Base-by-base conservation (phyloP, 805 yeast species). In the Candida jianshihensis region DNA sequence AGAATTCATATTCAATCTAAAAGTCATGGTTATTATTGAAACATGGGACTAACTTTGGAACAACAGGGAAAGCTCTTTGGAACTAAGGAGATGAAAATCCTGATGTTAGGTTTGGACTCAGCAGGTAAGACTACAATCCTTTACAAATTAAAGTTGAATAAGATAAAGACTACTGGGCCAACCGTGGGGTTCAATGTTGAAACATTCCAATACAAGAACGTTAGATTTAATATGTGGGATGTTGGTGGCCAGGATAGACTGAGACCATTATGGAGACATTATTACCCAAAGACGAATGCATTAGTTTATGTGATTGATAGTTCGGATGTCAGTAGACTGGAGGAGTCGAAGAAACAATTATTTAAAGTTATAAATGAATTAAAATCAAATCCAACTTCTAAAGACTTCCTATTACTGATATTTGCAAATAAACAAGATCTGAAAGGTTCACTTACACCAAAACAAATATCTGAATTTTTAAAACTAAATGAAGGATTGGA, bases 401-500 rank as follows among this genome's bases (percentile, higher is more conserved):
- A 78, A 49, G 78, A 80, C 42, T 88, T 90, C 46, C 69, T 84
- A 42, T 61, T 88, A 54, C 70, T 87, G 44, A 90, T 88, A 6
- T 77, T 87, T 65, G 96, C 96, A 39, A 88, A 88, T 62, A 89
- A 89, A 54, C 97, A 89, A 63, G 97, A 89, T 66, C 92, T 88
- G 56, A 83, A 89, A 2, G 89, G 87, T 11, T 94, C 97, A 2
- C 63, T 85, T 63, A 73, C 83, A 11, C 95, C 96, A 1, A 87
- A 92, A 16, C 90, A 88, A 53, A 66, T 88, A 43, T 83, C 88
- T 38, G 84, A 83, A 48, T 66, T 68, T 45, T 71, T 88, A 42
- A 77, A 81, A 39, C 68, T 89, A 59, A 64, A 51, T n/a, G 66
- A 70, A 36, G 58, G 71, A 34, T 57, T 75, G 38, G 71, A 76